Conservation (phyloP, 148 eudicot species). For the Camellia japonica region DNA sequence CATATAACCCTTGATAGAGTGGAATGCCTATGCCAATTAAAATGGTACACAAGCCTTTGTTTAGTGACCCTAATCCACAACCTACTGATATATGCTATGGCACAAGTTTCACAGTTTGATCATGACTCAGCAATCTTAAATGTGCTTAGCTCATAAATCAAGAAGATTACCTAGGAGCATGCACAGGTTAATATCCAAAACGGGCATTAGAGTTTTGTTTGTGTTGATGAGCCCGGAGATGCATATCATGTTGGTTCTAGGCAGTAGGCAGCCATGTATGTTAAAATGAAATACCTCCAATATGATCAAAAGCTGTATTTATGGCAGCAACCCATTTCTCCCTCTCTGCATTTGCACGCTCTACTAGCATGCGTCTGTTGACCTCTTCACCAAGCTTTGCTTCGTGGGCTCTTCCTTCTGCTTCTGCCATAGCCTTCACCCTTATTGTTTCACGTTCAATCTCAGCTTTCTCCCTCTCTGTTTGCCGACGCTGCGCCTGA, state of each 20-base stretch:
- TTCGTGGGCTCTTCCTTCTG: conserved; percentile 87
- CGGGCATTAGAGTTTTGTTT: background rate
- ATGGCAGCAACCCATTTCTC: conserved; percentile 95
- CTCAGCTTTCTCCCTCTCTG: conserved; percentile 91
- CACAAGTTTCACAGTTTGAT: background rate
- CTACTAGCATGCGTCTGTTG: conserved; percentile 64
- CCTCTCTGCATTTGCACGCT: conserved; percentile 72
- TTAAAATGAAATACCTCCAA: conserved; percentile 60
- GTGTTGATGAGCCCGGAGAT: background rate
- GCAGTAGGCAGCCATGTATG: background rate
- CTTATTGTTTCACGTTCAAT: conserved; percentile 88
- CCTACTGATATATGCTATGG: background rate
- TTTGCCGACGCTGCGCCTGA: conserved; percentile 84
- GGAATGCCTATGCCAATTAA: background rate
- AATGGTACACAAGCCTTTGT: background rate
- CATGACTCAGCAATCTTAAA: background rate
- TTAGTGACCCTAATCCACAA: background rate
- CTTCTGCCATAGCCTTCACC: conserved; percentile 82
- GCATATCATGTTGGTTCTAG: background rate
- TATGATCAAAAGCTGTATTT: conserved; percentile 87
- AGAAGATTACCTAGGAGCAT: background rate
- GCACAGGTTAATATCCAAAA: background rate
- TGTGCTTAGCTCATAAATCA: background rate
- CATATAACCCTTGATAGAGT: no score
- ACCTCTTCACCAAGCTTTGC: conserved; percentile 87